phyloP scores from a whole-genome alignment of 441 rosid genomes.

The Erodium moschatum region DNA sequence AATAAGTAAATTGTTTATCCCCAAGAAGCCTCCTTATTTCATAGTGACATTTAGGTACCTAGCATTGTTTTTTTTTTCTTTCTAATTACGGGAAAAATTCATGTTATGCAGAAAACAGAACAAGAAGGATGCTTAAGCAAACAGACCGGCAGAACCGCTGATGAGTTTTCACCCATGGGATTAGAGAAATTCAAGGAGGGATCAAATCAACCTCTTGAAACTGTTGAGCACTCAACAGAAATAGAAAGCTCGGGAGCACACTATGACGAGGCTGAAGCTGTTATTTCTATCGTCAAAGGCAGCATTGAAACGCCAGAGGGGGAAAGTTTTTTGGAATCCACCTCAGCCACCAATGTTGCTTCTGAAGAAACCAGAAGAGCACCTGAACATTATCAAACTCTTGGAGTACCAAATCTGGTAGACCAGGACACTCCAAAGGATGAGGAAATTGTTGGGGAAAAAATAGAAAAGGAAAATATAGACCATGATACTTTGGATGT shows the following conservation, averaged over 20 bases:
- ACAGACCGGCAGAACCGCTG: conserved; percentile 15
- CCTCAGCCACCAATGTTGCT: conserved; percentile 28
- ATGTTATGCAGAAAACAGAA: conserved; percentile 32
- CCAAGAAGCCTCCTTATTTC: conserved; percentile 11
- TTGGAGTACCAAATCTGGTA: conserved; percentile 18
- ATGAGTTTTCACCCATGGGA: conserved; percentile 19
- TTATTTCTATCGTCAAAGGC: conserved; percentile 20
- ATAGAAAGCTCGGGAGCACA: conserved; percentile 14
- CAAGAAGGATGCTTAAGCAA: conserved; percentile 21
- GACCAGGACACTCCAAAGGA: conserved; percentile 21
- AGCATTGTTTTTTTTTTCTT: background rate
- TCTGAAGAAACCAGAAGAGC: conserved; percentile 21
- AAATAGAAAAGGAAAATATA: conserved; percentile 14
- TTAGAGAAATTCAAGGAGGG: conserved; percentile 19
- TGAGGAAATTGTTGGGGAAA: conserved; percentile 22
- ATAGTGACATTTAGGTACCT: background rate
- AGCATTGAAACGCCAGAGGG: conserved; percentile 28
- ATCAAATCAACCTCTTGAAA: conserved; percentile 24
- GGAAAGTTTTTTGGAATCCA: conserved; percentile 33
- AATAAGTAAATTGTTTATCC: conserved; percentile 1
- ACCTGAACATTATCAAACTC: conserved; percentile 20
- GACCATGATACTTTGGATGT: conserved; percentile 15
- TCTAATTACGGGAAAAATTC: conserved; percentile 1
- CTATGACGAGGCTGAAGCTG: conserved; percentile 20
- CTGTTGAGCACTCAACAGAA: conserved; percentile 21